Percentiles rank a stretch among this genome's conserved stretches.
These are phyloP conservation scores for Paecilomyces formosus DNA, from an alignment of 2,329 filamentous ascomycete species.

Conservation along the genomic window DNA sequence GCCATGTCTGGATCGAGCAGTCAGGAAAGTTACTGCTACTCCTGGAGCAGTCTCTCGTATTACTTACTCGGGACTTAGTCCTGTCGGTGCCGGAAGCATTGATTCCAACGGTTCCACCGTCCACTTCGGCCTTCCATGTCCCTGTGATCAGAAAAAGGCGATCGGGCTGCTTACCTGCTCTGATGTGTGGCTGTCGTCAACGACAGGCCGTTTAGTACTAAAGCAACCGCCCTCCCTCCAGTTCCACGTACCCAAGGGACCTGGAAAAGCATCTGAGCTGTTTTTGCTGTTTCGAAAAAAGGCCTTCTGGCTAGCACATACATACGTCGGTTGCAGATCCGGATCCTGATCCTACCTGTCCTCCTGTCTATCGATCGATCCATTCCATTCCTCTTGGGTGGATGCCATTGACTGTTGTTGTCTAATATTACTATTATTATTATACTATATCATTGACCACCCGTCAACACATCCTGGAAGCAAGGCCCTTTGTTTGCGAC, in stretches of 20 bases:
- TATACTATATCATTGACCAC: constrained; percentile 1
- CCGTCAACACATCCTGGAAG: background rate
- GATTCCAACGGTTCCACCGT: background rate
- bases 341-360: background rate
- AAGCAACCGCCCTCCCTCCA: background rate
- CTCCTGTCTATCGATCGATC: too few species aligned
- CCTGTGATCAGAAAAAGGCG: background rate
- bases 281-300: background rate
- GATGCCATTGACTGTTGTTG: constrained; percentile 8
- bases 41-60: background rate
- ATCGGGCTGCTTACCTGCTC: background rate
- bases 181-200: constrained; percentile 1
- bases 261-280: background rate
- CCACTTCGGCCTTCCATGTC: background rate
- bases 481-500: background rate
- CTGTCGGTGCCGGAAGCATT: background rate
- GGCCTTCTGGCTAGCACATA: background rate
- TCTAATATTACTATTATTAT: background rate
- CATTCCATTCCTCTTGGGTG: background rate
- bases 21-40: background rate
- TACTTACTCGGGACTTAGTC: background rate
- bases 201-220: background rate
- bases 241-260: background rate
- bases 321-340: background rate
- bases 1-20: background rate